Base-by-base conservation (phyloP, 2,329 filamentous ascomycete genomes). In the Mycosphaerella arachidis region DNA sequence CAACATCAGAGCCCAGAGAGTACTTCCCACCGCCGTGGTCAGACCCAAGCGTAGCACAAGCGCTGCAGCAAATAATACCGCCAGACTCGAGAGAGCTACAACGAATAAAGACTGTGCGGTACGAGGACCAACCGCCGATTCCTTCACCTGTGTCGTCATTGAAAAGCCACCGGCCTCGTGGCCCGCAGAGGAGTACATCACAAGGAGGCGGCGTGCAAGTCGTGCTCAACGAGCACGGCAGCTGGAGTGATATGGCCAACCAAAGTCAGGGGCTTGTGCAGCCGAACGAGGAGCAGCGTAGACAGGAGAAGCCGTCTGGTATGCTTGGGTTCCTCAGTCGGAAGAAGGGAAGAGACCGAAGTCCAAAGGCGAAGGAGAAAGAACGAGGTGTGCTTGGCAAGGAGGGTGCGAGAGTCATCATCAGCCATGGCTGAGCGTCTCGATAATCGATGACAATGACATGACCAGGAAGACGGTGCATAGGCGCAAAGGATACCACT, bases 361-460 rank as follows among this genome's bases (percentile, higher is more conserved):
- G 92, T 73, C 94, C 94, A 1, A 97, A 96, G 78, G 92, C 92
- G 29, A 93, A 91, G 74, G 92, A 71, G 62, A 67, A 69, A 58
- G 73, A 97, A 77, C 85, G 91, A 57, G 94, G 94, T 60, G 92
- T 99, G 7, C 73, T 99, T 60, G 94, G 94, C 59, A 97, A 97
- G 73, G 92, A 97, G 74, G 94, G 94, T 16, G 92, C 94, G 10
- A 83, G 94, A 66, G 79, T 81, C 54, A 75, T 81, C 55, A 78
- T 81, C 45, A 66, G 61, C 52, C 63, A 65, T 59, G 65, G 65
- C 18, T 67, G 59, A 63, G 20, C n/a, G 30, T 27, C 8, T 37
- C 30, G 18, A 45, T 31, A 48, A 20, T 30, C 24, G 10, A 53
- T 9, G 18, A 37, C 10, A 31, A 10, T 52, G n/a, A 18, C 27